phyloP scores from a whole-genome alignment of 2,329 filamentous ascomycete species.

The Arthroderma uncinatum region DNA sequence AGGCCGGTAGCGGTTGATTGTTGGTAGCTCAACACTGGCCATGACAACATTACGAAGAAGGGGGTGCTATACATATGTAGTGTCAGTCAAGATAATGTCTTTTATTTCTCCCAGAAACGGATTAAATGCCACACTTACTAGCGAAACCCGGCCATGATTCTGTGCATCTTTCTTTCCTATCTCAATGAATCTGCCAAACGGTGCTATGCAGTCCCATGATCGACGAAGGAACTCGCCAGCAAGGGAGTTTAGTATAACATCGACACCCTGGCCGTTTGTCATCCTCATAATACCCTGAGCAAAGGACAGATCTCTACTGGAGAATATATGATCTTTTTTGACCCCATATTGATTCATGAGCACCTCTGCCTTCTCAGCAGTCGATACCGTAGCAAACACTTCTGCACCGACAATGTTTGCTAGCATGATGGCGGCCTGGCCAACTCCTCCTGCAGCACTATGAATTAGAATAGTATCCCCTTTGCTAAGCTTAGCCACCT shows the following conservation, averaged over 20 bases:
- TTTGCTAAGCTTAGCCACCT: constrained; percentile 14
- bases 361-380: constrained; percentile 7
- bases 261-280: constrained; percentile 9
- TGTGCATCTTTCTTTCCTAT: neutral
- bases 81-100: too few species aligned
- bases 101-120: too few species aligned
- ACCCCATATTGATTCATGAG: constrained; percentile 9
- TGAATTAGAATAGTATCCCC: constrained; percentile 18
- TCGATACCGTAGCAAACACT: constrained; percentile 13
- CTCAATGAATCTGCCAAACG: constrained; percentile 11
- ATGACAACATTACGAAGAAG: too few species aligned
- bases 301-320: constrained; percentile 4
- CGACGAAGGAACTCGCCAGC: neutral
- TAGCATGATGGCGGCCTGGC: constrained; percentile 16
- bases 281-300: neutral
- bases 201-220: constrained; percentile 10
- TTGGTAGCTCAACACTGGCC: too few species aligned
- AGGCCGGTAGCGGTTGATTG: constrained; percentile 14
- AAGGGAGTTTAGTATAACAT: constrained; percentile 10
- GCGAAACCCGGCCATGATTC: constrained; percentile 6
- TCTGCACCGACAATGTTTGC: constrained; percentile 14
- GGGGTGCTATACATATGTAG: too few species aligned
- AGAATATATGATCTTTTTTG: constrained; percentile 9
- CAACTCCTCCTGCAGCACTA: constrained; percentile 13
- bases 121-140: constrained; percentile 1